phyloP scores from a whole-genome alignment of 371 early-diverging fungal species.

The Mortierella sp. region DNA sequence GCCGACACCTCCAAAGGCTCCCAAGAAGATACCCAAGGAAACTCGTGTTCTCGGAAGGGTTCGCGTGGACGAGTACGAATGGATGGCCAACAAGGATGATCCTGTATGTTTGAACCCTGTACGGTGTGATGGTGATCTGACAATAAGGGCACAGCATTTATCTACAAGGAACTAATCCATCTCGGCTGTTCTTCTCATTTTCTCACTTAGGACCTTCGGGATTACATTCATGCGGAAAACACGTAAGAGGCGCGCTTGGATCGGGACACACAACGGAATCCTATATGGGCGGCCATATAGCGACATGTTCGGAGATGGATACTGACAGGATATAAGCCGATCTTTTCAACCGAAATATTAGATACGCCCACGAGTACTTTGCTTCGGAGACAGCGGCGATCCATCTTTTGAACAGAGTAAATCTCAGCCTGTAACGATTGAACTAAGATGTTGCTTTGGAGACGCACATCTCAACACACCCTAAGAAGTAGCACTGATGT shows the following conservation, averaged over 20 bases:
- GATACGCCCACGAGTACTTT: slow-evolving; percentile 59
- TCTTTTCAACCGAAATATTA: slow-evolving; percentile 9
- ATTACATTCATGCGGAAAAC: slow-evolving; percentile 72
- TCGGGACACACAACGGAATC: background rate
- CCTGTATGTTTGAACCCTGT: slow-evolving; percentile 56
- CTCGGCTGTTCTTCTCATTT: background rate
- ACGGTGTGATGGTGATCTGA: background rate
- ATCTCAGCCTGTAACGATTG: background rate
- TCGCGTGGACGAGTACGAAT: slow-evolving; percentile 68
- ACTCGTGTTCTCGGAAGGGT: slow-evolving; percentile 62
- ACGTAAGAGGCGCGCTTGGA: slow-evolving; percentile 58
- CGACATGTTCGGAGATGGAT: background rate
- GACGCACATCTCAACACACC: background rate
- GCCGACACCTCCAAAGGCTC: slow-evolving; percentile 56
- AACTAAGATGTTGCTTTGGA: background rate
- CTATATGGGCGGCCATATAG: background rate
- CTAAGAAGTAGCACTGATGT: background rate
- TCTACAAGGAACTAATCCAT: background rate
- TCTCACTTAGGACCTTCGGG: slow-evolving; percentile 58
- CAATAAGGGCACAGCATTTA: background rate
- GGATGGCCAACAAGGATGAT: slow-evolving; percentile 71
- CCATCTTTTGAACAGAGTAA: slow-evolving; percentile 48
- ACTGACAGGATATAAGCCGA: background rate
- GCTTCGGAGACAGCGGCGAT: slow-evolving; percentile 49
- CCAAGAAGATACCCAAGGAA: slow-evolving; percentile 60